These are phyloP conservation scores for Candida odintsovae DNA, from an alignment of 805 yeast genomes.

Conservation along the genomic window DNA sequence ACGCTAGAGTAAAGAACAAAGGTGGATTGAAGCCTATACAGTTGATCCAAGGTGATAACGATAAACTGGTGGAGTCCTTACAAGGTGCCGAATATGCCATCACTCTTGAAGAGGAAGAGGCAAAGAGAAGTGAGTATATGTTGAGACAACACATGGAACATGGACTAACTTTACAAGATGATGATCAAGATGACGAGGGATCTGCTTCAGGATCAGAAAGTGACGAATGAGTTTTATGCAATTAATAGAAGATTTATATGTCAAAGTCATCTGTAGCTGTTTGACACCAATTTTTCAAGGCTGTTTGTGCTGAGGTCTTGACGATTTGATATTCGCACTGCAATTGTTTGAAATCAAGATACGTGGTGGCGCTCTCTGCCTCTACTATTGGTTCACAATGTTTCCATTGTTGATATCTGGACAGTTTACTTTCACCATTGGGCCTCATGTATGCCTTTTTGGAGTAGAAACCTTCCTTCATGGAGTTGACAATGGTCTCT, in stretches of 20 bases:
- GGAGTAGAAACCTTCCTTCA: constrained; percentile 49
- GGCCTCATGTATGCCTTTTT: constrained; percentile 39
- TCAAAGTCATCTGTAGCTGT: constrained; percentile 40
- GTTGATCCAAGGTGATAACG: constrained; percentile 49
- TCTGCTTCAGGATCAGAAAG: constrained; percentile 20
- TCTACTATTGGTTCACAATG: constrained; percentile 14
- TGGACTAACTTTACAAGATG: constrained; percentile 18
- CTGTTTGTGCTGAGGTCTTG: constrained; percentile 25
- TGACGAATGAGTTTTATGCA: constrained; percentile 2
- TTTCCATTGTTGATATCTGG: constrained; percentile 23
- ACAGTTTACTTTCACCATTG: constrained; percentile 37
- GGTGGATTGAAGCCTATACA: constrained; percentile 73
- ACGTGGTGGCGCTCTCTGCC: constrained; percentile 13
- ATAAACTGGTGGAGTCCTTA: constrained; percentile 53
- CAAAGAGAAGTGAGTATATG: constrained; percentile 27
- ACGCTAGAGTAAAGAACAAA: constrained; percentile 57
- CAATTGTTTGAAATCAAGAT: constrained; percentile 27
- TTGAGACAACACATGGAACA: constrained; percentile 4
- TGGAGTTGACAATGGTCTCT: constrained; percentile 47
- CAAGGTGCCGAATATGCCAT: constrained; percentile 82
- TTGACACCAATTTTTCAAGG: constrained; percentile 41
- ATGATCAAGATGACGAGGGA: constrained; percentile 25
- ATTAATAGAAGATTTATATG: background rate
- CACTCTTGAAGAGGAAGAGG: constrained; percentile 28
- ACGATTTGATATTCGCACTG: constrained; percentile 24